Conservation (phyloP, 805 yeast species). For the Blastobotrys parvus region DNA sequence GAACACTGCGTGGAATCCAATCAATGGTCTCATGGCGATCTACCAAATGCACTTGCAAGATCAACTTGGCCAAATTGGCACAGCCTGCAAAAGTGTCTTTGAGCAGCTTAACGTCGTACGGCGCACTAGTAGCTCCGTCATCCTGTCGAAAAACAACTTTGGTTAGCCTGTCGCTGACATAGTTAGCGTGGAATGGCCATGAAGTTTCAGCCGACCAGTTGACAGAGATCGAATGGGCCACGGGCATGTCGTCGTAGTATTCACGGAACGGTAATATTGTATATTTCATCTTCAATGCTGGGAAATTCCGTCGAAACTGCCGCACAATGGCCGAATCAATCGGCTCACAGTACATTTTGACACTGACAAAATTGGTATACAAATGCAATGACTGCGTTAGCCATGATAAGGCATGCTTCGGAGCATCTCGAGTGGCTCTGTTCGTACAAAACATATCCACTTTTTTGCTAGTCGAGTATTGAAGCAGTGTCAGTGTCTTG, state of each 20-base stretch:
- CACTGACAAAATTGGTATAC: neutral
- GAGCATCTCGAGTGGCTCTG: neutral
- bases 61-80: neutral
- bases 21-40: neutral
- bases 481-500: neutral
- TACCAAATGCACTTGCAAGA: neutral
- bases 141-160: neutral
- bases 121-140: neutral
- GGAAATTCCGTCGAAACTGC: neutral
- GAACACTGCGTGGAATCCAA: neutral
- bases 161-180: neutral
- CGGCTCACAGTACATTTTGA: neutral
- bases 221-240: neutral
- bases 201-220: neutral
- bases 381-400: neutral
- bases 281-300: neutral
- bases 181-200: neutral
- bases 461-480: neutral
- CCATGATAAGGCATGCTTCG: neutral
- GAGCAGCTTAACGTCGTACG: neutral
- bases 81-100: neutral
- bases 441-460: neutral
- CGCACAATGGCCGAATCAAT: neutral
- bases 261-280: neutral
- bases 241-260: neutral